phyloP scores from a whole-genome alignment of 495 filamentous ascomycete genomes.

The Recurvomyces mirabilis region DNA sequence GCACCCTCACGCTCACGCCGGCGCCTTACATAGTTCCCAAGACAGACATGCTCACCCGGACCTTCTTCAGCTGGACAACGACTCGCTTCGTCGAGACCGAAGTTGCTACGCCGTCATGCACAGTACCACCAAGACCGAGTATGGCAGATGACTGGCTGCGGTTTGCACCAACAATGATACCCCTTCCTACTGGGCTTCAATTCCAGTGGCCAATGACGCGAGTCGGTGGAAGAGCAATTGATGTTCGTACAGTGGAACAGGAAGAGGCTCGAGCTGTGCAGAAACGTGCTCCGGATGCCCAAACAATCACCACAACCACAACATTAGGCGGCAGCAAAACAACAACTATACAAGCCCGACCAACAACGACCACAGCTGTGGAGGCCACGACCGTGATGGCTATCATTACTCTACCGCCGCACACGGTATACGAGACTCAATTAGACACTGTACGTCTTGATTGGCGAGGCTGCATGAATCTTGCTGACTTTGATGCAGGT shows the following conservation, averaged over 20 bases:
- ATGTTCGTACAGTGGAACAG: too few species aligned
- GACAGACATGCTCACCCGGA: background rate
- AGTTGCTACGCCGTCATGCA: slow-evolving; percentile 1
- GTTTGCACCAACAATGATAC: background rate
- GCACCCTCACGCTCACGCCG: background rate
- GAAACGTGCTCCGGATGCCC: slow-evolving; percentile 4
- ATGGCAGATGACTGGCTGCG: background rate
- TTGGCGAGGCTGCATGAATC: too few species aligned
- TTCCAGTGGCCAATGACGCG: background rate
- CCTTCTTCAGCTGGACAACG: slow-evolving; percentile 1
- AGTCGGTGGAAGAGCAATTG: background rate
- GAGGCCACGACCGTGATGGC: background rate
- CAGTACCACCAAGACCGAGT: background rate
- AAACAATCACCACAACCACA: slow-evolving; percentile 1
- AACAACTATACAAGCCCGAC: background rate
- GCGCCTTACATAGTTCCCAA: background rate
- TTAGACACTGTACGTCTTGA: background rate
- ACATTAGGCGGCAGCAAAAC: background rate
- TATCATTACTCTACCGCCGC: background rate
- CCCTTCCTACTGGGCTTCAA: background rate
- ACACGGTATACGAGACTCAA: background rate
- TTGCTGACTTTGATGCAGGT: background rate
- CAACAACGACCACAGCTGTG: slow-evolving; percentile 1
- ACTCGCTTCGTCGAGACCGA: background rate
- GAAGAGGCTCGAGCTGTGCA: background rate